A percentile compares a stretch with the other conserved stretches of the same genome.
Evolutionary conservation across 2,329 filamentous ascomycete species (phyloP).

Genomic region (Rugonectria rugulosa): DNA sequence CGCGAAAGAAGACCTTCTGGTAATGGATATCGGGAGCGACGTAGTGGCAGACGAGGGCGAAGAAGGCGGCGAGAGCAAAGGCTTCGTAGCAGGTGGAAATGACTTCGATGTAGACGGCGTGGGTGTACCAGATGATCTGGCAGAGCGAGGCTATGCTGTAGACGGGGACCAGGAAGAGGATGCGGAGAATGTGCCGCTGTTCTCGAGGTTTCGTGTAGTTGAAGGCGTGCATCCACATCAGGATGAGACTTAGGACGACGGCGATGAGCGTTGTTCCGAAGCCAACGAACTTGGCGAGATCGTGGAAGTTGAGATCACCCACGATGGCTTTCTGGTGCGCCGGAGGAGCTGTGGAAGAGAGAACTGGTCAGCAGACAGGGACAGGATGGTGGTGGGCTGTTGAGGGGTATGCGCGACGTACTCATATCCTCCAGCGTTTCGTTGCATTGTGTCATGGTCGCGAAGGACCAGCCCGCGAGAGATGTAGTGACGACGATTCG

Average conservation of each 20-base stretch:
- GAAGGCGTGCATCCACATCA: slow-evolving; percentile 65
- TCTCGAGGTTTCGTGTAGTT: slow-evolving; percentile 68
- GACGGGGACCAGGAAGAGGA: slow-evolving; percentile 86
- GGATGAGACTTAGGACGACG: slow-evolving; percentile 60
- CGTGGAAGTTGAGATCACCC: slow-evolving; percentile 61
- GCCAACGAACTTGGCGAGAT: slow-evolving; percentile 60
- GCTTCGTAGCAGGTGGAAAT: slow-evolving; percentile 88
- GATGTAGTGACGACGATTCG: background rate
- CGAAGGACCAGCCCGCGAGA: slow-evolving; percentile 6
- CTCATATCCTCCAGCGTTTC: slow-evolving; percentile 53
- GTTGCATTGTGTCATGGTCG: slow-evolving; percentile 50
- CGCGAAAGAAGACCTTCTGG: slow-evolving; percentile 83
- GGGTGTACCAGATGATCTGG: slow-evolving; percentile 75
- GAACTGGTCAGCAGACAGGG: background rate
- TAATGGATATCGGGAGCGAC: slow-evolving; percentile 78
- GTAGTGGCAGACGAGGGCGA: slow-evolving; percentile 82
- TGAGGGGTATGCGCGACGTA: slow-evolving; percentile 42
- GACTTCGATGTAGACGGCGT: slow-evolving; percentile 83
- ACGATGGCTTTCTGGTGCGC: slow-evolving; percentile 43
- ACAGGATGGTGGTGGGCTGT: slow-evolving; percentile 1
- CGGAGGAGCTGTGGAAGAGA: slow-evolving; percentile 8
- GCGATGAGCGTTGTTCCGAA: slow-evolving; percentile 58
- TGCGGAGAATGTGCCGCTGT: slow-evolving; percentile 79
- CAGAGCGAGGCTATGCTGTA: slow-evolving; percentile 80
- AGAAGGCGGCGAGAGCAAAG: slow-evolving; percentile 88